Evolutionary conservation across 108 stramenopile genomes (phyloP).

Genomic region (Cyclotella choctawhatcheeana): DNA sequence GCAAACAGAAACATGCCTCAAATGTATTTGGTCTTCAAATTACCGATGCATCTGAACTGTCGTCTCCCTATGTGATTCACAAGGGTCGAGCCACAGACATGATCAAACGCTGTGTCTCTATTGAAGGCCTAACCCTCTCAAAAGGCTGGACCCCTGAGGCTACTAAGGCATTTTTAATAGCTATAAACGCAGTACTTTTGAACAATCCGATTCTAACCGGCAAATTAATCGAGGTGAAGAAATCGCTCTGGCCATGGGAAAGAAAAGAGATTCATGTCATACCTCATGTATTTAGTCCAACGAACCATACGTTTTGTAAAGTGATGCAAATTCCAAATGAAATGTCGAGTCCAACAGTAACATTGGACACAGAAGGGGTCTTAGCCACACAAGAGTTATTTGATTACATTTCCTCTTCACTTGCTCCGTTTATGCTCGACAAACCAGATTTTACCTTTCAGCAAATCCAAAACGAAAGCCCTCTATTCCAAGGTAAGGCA

Average conservation of each 20-base stretch:
- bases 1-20: no score
- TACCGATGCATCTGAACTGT: neutral
- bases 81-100: constrained; percentile 47
- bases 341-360: no score
- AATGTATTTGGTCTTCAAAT: constrained; percentile 4
- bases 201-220: constrained; percentile 55
- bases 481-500: constrained; percentile 42
- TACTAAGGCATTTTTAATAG: constrained; percentile 40
- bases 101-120: constrained; percentile 49
- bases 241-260: constrained; percentile 43
- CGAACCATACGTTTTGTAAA: constrained; percentile 47
- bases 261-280: constrained; percentile 28
- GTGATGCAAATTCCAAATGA: constrained; percentile 35
- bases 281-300: constrained; percentile 41
- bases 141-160: constrained; percentile 50
- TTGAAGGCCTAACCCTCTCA: constrained; percentile 41
- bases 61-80: constrained; percentile 34
- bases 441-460: constrained; percentile 40
- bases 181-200: constrained; percentile 49
- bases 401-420: constrained; percentile 29
- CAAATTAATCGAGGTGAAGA: constrained; percentile 46
- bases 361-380: no score
- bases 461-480: constrained; percentile 39
- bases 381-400: constrained; percentile 28
- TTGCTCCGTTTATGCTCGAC: constrained; percentile 40